A percentile compares a stretch with the other conserved stretches of the same genome.
Conservation (phyloP, 176 grass and related monocot genomes). For the Oryza nivara region DNA sequence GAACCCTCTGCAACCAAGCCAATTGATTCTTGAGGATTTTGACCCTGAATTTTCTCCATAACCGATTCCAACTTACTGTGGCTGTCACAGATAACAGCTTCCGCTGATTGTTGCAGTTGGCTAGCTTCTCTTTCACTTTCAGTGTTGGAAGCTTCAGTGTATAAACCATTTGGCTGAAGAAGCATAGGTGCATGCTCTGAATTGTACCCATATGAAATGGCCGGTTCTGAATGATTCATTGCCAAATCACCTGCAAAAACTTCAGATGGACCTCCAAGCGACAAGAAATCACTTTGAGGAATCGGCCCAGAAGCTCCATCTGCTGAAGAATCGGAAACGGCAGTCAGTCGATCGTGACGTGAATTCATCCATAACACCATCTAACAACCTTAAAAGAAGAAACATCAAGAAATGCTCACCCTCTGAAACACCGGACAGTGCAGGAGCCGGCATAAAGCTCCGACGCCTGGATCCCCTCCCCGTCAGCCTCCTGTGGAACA, state of each 20-base stretch:
- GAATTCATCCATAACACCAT: constrained; percentile 23
- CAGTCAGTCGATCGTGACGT: constrained; percentile 2
- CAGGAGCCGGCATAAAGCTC: constrained; percentile 22
- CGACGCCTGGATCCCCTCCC: constrained; percentile 23
- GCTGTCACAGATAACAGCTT: not conserved
- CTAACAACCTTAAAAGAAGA: constrained; percentile 20
- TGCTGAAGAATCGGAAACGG: constrained; percentile 3
- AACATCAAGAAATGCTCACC: constrained; percentile 41
- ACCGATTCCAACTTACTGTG: constrained; percentile 8
- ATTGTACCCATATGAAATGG: constrained; percentile 28
- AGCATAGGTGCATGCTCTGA: constrained; percentile 15
- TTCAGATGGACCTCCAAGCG: constrained; percentile 37
- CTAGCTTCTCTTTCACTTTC: constrained; percentile 20
- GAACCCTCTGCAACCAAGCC: constrained; percentile 10
- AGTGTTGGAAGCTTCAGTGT: constrained; percentile 18
- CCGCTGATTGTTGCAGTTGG: not conserved
- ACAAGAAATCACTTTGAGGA: constrained; percentile 41
- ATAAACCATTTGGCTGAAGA: constrained; percentile 1
- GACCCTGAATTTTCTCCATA: constrained; percentile 14
- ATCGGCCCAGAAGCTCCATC: constrained; percentile 28
- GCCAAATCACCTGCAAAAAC: constrained; percentile 2
- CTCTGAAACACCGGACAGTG: constrained; percentile 21
- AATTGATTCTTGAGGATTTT: constrained; percentile 23
- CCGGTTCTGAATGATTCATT: constrained; percentile 28
- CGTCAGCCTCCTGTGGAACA: constrained; percentile 40